Percentiles rank a stretch among this genome's conserved stretches.
Evolutionary conservation across 2,329 filamentous ascomycete species (phyloP).

Genomic region (Chrysoporthe austroafricana): DNA sequence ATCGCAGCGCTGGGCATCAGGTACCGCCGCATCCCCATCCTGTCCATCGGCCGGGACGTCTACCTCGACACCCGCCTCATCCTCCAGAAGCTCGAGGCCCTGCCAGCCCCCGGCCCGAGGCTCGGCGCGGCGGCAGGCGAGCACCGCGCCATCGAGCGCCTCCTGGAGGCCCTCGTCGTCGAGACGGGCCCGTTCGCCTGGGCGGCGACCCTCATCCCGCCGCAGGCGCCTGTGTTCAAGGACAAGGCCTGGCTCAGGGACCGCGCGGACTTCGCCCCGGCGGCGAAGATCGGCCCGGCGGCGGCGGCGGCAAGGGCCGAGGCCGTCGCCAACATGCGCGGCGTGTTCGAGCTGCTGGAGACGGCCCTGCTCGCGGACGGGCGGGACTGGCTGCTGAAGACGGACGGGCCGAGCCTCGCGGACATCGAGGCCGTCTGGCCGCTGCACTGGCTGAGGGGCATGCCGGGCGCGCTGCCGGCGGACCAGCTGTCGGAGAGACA

Average conservation of each 20-base stretch:
- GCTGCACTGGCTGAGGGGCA: slow-evolving; percentile 65
- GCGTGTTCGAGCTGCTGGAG: slow-evolving; percentile 63
- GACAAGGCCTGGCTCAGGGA: slow-evolving; percentile 66
- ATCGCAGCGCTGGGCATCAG: slow-evolving; percentile 62
- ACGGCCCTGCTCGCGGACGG: slow-evolving; percentile 65
- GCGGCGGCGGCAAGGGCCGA: slow-evolving; percentile 49
- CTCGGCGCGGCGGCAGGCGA: slow-evolving; percentile 44
- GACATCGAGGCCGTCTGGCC: slow-evolving; percentile 74
- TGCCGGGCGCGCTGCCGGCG: slow-evolving; percentile 59
- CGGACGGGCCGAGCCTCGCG: slow-evolving; percentile 56
- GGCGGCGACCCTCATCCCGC: slow-evolving; percentile 60
- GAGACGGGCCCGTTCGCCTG: slow-evolving; percentile 61
- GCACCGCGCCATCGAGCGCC: slow-evolving; percentile 52
- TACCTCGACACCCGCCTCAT: slow-evolving; percentile 74
- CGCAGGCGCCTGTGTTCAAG: slow-evolving; percentile 54
- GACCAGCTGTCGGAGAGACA: slow-evolving; percentile 53
- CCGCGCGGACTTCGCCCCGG: slow-evolving; percentile 44
- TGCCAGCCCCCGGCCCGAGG: slow-evolving; percentile 50
- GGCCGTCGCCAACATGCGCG: slow-evolving; percentile 57
- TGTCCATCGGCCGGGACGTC: slow-evolving; percentile 68
- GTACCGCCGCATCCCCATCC: slow-evolving; percentile 71
- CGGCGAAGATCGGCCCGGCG: slow-evolving; percentile 31
- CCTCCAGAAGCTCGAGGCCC: slow-evolving; percentile 63
- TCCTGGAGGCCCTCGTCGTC: slow-evolving; percentile 60
- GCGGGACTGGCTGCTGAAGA: slow-evolving; percentile 65